Evolutionary conservation across 805 yeast genomes (phyloP).

Genomic region (Cyberlindnera samutprakarnensis): DNA sequence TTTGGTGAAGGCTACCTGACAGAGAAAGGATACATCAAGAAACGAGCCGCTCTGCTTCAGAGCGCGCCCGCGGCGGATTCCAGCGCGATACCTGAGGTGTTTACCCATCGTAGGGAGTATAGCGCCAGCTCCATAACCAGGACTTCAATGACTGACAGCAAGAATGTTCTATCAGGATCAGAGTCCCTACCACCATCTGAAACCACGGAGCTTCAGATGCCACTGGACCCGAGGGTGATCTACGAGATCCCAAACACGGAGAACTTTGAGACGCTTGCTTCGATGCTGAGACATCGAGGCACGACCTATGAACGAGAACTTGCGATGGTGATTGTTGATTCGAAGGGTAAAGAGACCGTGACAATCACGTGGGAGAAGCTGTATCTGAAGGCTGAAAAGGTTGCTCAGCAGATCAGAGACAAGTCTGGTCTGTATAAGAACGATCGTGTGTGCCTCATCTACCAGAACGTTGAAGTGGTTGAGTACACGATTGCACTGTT

Average conservation of each 20-base stretch:
- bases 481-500: slow-evolving; percentile 82
- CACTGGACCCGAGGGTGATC: slow-evolving; percentile 55
- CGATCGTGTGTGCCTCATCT: slow-evolving; percentile 78
- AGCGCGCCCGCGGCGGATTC: neutral
- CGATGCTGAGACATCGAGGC: slow-evolving; percentile 69
- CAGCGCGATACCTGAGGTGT: slow-evolving; percentile 2
- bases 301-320: slow-evolving; percentile 53
- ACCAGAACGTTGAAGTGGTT: slow-evolving; percentile 73
- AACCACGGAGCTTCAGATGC: slow-evolving; percentile 24
- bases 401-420: slow-evolving; percentile 76
- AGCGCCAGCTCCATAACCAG: slow-evolving; percentile 20
- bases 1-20: slow-evolving; percentile 66
- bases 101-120: slow-evolving; percentile 15
- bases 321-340: slow-evolving; percentile 68
- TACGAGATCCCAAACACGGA: slow-evolving; percentile 29
- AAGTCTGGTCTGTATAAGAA: slow-evolving; percentile 67
- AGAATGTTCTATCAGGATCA: slow-evolving; percentile 10
- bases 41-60: slow-evolving; percentile 36
- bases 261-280: slow-evolving; percentile 56
- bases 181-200: slow-evolving; percentile 26
- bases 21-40: slow-evolving; percentile 62
- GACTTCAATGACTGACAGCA: slow-evolving; percentile 20
- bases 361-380: slow-evolving; percentile 87
- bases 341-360: slow-evolving; percentile 71
- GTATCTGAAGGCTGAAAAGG: slow-evolving; percentile 73